A percentile compares a stretch with the other conserved stretches of the same genome.
phyloP scores from a whole-genome alignment of 2,329 filamentous ascomycete species.

The Myriosclerotinia scirpicola region DNA sequence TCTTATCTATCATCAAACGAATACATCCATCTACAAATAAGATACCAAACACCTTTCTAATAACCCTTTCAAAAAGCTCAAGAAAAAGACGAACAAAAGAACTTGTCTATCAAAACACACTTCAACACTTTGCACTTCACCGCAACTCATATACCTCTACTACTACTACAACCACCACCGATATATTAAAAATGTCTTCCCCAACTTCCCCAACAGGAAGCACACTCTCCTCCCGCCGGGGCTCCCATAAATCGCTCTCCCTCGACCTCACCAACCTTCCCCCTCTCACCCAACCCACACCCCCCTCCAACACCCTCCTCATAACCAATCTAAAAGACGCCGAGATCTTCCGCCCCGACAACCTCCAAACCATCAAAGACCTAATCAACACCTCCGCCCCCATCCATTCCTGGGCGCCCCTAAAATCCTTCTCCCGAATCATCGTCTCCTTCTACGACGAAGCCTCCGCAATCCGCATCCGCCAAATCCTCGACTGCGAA shows the following conservation, averaged over 20 bases:
- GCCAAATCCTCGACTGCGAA: constrained; percentile 72
- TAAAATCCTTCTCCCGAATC: constrained; percentile 81
- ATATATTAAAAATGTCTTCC: constrained; percentile 21
- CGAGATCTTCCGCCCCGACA: constrained; percentile 72
- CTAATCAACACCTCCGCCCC: constrained; percentile 69
- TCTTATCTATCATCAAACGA: not conserved
- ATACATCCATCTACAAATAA: not conserved
- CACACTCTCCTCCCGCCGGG: constrained; percentile 32
- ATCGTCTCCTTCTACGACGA: constrained; percentile 74
- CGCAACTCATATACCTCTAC: constrained; percentile 1
- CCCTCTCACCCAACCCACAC: constrained; percentile 66
- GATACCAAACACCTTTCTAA: too few species aligned
- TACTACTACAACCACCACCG: not conserved
- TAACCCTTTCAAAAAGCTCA: not conserved
- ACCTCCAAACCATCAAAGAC: constrained; percentile 70
- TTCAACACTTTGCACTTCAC: not conserved
- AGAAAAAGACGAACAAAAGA: not conserved
- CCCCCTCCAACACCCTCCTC: constrained; percentile 79
- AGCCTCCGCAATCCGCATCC: constrained; percentile 68
- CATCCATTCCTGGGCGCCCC: constrained; percentile 75
- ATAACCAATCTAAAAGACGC: constrained; percentile 76
- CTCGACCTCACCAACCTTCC: constrained; percentile 75
- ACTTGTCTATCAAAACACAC: constrained; percentile 7
- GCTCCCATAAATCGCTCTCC: constrained; percentile 51
- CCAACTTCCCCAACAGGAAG: constrained; percentile 24